phyloP scores from a whole-genome alignment of 192 early-diverging fungal species.

The Entomortierella parvispora region DNA sequence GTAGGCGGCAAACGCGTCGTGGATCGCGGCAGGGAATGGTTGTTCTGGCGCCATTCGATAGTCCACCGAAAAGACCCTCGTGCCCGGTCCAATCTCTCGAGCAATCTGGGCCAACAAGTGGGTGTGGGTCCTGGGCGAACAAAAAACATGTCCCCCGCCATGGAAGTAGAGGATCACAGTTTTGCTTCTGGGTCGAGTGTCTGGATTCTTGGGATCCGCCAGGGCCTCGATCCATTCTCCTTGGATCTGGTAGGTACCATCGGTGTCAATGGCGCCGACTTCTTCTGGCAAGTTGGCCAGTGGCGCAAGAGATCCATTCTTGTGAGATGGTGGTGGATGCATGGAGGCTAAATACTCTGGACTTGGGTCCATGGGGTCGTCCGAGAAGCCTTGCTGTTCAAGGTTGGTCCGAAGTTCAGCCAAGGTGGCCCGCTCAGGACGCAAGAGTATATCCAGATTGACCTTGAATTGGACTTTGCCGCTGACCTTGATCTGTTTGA shows the following conservation, averaged over 20 bases:
- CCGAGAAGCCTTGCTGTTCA: background rate
- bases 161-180: constrained; percentile 23
- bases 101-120: constrained; percentile 5
- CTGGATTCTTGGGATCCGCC: constrained; percentile 14
- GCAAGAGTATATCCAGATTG: constrained; percentile 7
- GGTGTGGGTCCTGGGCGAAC: constrained; percentile 11
- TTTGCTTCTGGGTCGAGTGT: constrained; percentile 16
- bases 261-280: background rate
- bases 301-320: background rate
- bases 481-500: constrained; percentile 4
- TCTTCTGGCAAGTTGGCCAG: constrained; percentile 26
- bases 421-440: constrained; percentile 4
- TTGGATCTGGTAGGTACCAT: constrained; percentile 11
- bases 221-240: constrained; percentile 28
- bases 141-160: constrained; percentile 13
- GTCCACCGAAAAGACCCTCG: constrained; percentile 54
- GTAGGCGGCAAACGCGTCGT: constrained; percentile 84
- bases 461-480: constrained; percentile 11
- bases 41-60: constrained; percentile 86
- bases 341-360: constrained; percentile 8
- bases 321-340: constrained; percentile 1
- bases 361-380: constrained; percentile 12
- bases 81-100: constrained; percentile 12
- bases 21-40: constrained; percentile 83
- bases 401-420: background rate